Percentiles rank a stretch among this genome's conserved stretches.
These are phyloP conservation scores for Debaryomyces coudertii DNA, from an alignment of 1,139 yeast species.

Conservation along the genomic window DNA sequence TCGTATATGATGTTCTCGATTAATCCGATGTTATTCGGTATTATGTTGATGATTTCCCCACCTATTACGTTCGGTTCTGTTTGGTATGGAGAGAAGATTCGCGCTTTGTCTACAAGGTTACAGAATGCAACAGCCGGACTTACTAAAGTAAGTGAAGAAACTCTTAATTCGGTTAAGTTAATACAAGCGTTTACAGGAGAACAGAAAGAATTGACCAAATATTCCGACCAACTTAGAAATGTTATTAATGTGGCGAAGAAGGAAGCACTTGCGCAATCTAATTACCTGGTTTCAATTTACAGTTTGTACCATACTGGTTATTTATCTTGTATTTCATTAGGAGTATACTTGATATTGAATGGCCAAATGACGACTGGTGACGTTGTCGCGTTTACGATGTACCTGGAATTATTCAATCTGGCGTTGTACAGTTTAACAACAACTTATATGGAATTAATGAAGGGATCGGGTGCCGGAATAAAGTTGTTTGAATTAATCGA, in stretches of 20 bases:
- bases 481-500: slow-evolving; percentile 52
- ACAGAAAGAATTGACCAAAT: slow-evolving; percentile 45
- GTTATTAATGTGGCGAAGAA: slow-evolving; percentile 48
- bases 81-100: slow-evolving; percentile 52
- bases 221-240: slow-evolving; percentile 43
- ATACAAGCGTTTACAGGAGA: slow-evolving; percentile 53
- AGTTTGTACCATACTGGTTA: slow-evolving; percentile 50
- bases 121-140: slow-evolving; percentile 53
- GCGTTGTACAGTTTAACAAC: slow-evolving; percentile 54
- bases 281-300: slow-evolving; percentile 50
- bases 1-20: slow-evolving; percentile 53
- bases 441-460: slow-evolving; percentile 57
- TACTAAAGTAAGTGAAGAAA: slow-evolving; percentile 51
- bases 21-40: slow-evolving; percentile 49
- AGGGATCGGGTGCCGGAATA: slow-evolving; percentile 58
- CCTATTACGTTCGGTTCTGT: slow-evolving; percentile 56
- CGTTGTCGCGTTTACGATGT: slow-evolving; percentile 53
- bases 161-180: slow-evolving; percentile 46
- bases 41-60: slow-evolving; percentile 55
- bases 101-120: slow-evolving; percentile 45
- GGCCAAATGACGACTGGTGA: slow-evolving; percentile 52
- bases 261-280: slow-evolving; percentile 53
- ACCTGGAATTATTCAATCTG: slow-evolving; percentile 52
- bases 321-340: slow-evolving; percentile 49
- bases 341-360: slow-evolving; percentile 45